phyloP scores from a whole-genome alignment of 2,329 filamentous ascomycete genomes.

The Stachybotrys chartarum region DNA sequence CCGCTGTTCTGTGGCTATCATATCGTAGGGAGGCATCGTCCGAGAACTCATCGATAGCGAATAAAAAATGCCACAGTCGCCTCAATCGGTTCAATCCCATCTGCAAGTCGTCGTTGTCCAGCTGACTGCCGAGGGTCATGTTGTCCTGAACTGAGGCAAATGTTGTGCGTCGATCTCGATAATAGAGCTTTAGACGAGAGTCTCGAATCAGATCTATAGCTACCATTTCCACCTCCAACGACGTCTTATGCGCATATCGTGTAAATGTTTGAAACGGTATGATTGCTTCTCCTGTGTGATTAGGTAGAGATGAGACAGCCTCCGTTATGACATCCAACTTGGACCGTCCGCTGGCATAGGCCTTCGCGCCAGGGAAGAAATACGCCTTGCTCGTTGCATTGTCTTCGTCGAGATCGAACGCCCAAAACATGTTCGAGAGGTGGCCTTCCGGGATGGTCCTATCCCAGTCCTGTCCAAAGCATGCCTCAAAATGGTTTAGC shows the following conservation, averaged over 20 bases:
- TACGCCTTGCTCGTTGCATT: constrained; percentile 13
- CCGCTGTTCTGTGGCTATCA: constrained; percentile 21
- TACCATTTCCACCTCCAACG: constrained; percentile 16
- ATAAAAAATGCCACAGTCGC: constrained; percentile 10
- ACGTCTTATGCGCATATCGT: background rate
- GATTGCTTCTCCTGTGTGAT: background rate
- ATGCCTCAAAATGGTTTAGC: background rate
- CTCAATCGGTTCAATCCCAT: constrained; percentile 9
- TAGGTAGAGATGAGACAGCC: constrained; percentile 10
- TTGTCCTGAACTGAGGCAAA: constrained; percentile 19
- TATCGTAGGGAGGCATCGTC: constrained; percentile 9
- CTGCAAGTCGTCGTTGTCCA: constrained; percentile 2
- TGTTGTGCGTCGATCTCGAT: constrained; percentile 18
- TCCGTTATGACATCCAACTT: constrained; percentile 8
- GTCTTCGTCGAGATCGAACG: constrained; percentile 15
- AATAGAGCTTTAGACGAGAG: constrained; percentile 29
- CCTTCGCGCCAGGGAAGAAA: constrained; percentile 14
- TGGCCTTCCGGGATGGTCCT: constrained; percentile 2
- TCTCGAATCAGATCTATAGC: constrained; percentile 23
- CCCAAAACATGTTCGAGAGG: constrained; percentile 14
- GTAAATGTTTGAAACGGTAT: constrained; percentile 1
- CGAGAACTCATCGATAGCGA: constrained; percentile 1
- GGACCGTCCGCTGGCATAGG: constrained; percentile 3
- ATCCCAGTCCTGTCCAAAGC: background rate
- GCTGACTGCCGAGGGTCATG: constrained; percentile 14